phyloP scores from a whole-genome alignment of 139 green algal species.

The Chlorella sp. region DNA sequence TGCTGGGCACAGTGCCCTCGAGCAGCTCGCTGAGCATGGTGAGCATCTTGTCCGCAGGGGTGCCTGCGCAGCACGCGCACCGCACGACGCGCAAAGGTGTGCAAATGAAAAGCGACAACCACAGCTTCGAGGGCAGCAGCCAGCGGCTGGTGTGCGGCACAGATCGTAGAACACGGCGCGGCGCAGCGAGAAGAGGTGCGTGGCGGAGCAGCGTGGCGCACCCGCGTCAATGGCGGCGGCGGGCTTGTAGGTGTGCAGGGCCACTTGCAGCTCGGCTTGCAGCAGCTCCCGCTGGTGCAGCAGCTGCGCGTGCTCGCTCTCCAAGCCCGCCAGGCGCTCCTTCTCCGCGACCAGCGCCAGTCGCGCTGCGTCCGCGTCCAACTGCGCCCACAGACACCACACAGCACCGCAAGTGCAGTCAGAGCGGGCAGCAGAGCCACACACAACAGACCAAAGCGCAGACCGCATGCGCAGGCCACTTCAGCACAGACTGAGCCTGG shows the following conservation, averaged over 20 bases:
- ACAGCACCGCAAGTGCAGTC: neutral
- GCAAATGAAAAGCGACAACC: neutral
- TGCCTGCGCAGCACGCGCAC: slow-evolving; percentile 14
- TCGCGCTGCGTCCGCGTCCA: neutral
- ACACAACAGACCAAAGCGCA: too few relatives aligned
- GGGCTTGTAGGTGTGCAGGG: slow-evolving; percentile 44
- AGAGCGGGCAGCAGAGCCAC: too few relatives aligned
- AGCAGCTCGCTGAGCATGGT: slow-evolving; percentile 51
- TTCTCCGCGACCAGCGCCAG: neutral
- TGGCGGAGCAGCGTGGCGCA: slow-evolving; percentile 2
- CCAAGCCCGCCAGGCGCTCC: slow-evolving; percentile 1
- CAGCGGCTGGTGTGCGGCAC: too few relatives aligned
- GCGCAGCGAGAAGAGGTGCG: neutral
- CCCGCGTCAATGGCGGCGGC: slow-evolving; percentile 39
- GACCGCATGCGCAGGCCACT: too few relatives aligned
- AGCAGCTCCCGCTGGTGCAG: slow-evolving; percentile 40
- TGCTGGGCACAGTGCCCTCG: slow-evolving; percentile 29
- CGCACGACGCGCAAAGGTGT: neutral
- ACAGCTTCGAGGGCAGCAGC: too few relatives aligned
- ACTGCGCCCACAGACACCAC: neutral
- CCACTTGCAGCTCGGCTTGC: slow-evolving; percentile 42
- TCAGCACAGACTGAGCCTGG: too few relatives aligned
- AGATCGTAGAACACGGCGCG: neutral
- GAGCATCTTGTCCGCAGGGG: slow-evolving; percentile 53
- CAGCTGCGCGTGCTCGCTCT: slow-evolving; percentile 34